Evolutionary conservation across 345 rosid species (phyloP), one percentile per base, ranked within the genome.

Genomic region (Brassica rapa): DNA sequence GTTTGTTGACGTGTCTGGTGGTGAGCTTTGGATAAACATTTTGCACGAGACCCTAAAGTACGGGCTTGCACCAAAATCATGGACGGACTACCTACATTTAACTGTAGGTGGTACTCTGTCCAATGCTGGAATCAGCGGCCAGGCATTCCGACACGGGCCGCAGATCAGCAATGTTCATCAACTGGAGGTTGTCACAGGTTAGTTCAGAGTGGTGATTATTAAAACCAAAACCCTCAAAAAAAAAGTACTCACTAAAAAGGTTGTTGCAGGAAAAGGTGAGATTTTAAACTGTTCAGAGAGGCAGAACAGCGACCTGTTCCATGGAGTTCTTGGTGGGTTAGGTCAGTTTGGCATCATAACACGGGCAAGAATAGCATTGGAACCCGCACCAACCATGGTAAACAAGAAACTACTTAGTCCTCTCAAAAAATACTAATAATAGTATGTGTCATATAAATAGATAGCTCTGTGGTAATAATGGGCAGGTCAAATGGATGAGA

Each of bases 301-400:
- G 77, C 86, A 85, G 84, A 89, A 91, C 77, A 88, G 89, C 25
- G 98, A 95, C 62, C 89, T 95, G 29, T 95, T 93, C 77, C 87
- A 84, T 57, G 84, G 91, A 32, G 97, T 95, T 73, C 89, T 95
- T 33, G 98, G 99, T 64, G 99, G 99, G 35, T 82, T 95, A 15
- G 98, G 99, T 27, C 99, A 95, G 84, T 95, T 95, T 78, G 99
- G 98, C 46, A 87, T 95, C 86, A 91, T 95, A 82, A 90, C 97
- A 66, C 74, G 90, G 64, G 99, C 98, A 27, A 89, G 94, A 80
- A 93, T 95, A 79, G 84, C 93, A 21, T 70, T 95, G 80, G 93
- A 89, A 75, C 80, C 89, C 27, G 99, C 94, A 72, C 97, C 99
- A 29, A 84, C 81, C 65, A 89, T 82, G 97, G 98, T 94, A 89